These are phyloP conservation scores for Biscogniauxia mediterranea DNA, from an alignment of 2,329 filamentous ascomycete species.

Conservation along the genomic window DNA sequence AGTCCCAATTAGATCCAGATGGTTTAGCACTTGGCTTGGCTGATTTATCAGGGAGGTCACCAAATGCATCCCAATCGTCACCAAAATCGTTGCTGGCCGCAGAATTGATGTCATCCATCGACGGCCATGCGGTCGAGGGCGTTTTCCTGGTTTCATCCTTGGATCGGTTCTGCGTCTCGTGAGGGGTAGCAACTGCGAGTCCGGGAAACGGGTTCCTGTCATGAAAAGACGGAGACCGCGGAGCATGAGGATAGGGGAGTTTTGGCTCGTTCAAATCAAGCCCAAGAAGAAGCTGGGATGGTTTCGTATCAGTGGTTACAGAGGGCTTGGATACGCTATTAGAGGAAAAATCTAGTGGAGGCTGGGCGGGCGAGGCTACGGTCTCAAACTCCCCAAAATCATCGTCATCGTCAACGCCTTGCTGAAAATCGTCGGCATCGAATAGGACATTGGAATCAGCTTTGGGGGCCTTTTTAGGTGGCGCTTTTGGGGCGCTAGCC, in stretches of 20 bases:
- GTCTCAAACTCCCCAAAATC: conserved; percentile 63
- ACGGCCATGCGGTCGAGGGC: conserved; percentile 48
- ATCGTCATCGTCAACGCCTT: conserved; percentile 47
- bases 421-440: conserved; percentile 58
- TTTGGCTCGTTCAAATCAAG: conserved; percentile 31
- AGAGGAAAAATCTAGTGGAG: conserved; percentile 38
- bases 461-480: conserved; percentile 14
- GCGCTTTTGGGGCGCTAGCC: conserved; percentile 11
- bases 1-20: conserved; percentile 27
- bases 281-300: conserved; percentile 35
- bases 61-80: conserved; percentile 52
- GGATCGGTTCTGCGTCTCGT: conserved; percentile 32
- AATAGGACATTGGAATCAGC: conserved; percentile 60
- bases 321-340: conserved; percentile 34
- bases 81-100: conserved; percentile 33
- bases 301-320: conserved; percentile 27
- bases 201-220: conserved; percentile 53
- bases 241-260: conserved; percentile 44
- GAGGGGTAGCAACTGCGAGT: conserved; percentile 45
- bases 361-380: conserved; percentile 32
- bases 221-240: conserved; percentile 53
- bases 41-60: conserved; percentile 39
- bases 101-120: conserved; percentile 27
- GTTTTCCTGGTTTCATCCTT: conserved; percentile 35
- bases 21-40: conserved; percentile 18